phyloP scores from a whole-genome alignment of 495 filamentous ascomycete species.

The Penicillium fimorum region DNA sequence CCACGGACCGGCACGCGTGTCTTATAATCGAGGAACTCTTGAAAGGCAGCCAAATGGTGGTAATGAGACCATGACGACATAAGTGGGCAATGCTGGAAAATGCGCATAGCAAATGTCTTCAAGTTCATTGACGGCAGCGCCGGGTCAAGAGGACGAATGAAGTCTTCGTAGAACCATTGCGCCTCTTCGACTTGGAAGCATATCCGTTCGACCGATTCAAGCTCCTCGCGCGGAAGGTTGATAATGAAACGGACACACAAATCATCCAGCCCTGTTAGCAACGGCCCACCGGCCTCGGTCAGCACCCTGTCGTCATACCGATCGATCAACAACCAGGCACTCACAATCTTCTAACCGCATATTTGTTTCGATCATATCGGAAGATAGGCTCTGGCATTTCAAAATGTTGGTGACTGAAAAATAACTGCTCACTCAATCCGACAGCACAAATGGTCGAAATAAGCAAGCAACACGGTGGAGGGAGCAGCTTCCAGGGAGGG shows the following conservation, averaged over 20 bases:
- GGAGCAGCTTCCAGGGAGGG: constrained; percentile 33
- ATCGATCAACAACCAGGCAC: constrained; percentile 32
- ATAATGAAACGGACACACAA: constrained; percentile 94
- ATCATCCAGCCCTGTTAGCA: constrained; percentile 80
- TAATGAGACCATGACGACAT: constrained; percentile 76
- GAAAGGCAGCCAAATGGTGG: constrained; percentile 75
- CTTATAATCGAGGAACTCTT: constrained; percentile 90
- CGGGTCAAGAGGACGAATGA: constrained; percentile 87
- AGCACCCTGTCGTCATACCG: constrained; percentile 8
- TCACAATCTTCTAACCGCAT: constrained; percentile 87
- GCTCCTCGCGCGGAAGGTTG: constrained; percentile 87
- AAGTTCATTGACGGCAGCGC: constrained; percentile 79
- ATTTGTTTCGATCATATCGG: constrained; percentile 73
- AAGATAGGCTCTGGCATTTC: constrained; percentile 44
- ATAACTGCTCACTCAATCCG: constrained; percentile 3
- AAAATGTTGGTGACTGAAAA: constrained; percentile 16
- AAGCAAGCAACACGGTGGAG: constrained; percentile 23
- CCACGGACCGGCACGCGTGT: constrained; percentile 89
- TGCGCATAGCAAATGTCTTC: constrained; percentile 76
- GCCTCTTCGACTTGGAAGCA: constrained; percentile 98
- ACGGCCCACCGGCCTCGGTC: constrained; percentile 11
- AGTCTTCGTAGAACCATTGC: constrained; percentile 99
- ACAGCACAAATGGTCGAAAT: constrained; percentile 24
- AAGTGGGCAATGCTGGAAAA: constrained; percentile 90
- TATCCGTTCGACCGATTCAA: constrained; percentile 84